phyloP scores from a whole-genome alignment of 129 eudicot genomes.

The Chrysanthemum lavandulifolium region DNA sequence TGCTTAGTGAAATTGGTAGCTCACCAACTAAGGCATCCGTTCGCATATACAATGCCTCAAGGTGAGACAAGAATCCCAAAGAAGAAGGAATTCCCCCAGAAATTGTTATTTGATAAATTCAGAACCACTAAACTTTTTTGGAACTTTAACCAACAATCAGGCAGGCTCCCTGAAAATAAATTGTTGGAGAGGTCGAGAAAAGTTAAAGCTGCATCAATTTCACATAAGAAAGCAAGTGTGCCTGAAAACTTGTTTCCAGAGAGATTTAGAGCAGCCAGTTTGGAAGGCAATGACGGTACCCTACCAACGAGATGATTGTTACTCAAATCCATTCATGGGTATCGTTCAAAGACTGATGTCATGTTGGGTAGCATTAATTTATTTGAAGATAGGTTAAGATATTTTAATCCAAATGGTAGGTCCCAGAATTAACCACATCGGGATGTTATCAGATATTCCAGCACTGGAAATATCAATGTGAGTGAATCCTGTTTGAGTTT shows the following conservation, averaged over 20 bases:
- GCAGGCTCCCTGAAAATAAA: slow-evolving; percentile 23
- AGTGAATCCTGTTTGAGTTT: slow-evolving; percentile 13
- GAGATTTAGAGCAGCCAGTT: slow-evolving; percentile 16
- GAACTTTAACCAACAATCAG: slow-evolving; percentile 25
- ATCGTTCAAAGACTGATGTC: background rate
- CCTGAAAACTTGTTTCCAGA: slow-evolving; percentile 34
- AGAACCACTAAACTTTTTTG: background rate
- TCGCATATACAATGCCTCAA: slow-evolving; percentile 10
- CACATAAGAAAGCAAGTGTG: slow-evolving; percentile 13
- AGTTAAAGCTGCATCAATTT: background rate
- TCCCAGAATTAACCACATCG: slow-evolving; percentile 33
- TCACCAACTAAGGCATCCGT: slow-evolving; percentile 31
- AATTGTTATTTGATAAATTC: slow-evolving; percentile 28
- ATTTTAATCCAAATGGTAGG: background rate
- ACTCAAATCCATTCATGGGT: slow-evolving; percentile 29
- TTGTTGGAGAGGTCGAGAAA: slow-evolving; percentile 37
- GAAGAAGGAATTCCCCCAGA: slow-evolving; percentile 30
- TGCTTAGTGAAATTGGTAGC: slow-evolving; percentile 24
- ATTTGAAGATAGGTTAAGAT: slow-evolving; percentile 33
- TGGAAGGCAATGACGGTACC: slow-evolving; percentile 6
- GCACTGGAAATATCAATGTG: slow-evolving; percentile 39
- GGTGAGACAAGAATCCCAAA: slow-evolving; percentile 15
- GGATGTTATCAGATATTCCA: slow-evolving; percentile 33
- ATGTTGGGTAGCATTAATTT: slow-evolving; percentile 20
- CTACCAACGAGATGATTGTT: slow-evolving; percentile 10